These are phyloP conservation scores for Cordyceps fumosorosea DNA, from an alignment of 2,329 filamentous ascomycete species.

Conservation along the genomic window DNA sequence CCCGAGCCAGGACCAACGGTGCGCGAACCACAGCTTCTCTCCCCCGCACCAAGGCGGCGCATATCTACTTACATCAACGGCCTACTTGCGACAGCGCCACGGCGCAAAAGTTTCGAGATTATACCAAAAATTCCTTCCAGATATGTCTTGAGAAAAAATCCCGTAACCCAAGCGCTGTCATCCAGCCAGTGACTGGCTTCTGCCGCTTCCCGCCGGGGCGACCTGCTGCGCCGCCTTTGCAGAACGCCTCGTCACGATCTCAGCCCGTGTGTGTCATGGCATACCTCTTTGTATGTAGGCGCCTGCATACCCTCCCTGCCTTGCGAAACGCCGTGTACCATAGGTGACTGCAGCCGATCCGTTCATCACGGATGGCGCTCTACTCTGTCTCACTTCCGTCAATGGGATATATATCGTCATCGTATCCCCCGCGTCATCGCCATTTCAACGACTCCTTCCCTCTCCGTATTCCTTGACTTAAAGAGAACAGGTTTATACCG, in stretches of 20 bases:
- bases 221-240: background rate
- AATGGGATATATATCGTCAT: background rate
- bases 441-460: background rate
- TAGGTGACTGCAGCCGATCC: background rate
- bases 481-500: too few species aligned
- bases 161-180: background rate
- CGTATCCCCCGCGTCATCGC: background rate
- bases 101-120: background rate
- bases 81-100: background rate
- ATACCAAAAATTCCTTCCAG: background rate
- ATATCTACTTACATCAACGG: background rate
- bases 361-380: background rate
- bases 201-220: background rate
- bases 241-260: too few species aligned
- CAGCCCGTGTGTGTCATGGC: background rate
- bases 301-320: background rate
- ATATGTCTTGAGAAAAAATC: background rate
- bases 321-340: conserved; percentile 4
- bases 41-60: background rate
- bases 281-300: background rate
- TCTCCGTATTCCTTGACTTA: background rate
- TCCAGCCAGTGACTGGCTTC: background rate
- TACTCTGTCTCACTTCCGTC: background rate
- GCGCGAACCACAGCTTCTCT: background rate
- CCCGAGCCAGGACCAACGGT: background rate